A percentile compares a stretch with the other conserved stretches of the same genome.
phyloP scores from a whole-genome alignment of 441 rosid species.

The Euphorbia schlechtendalii region DNA sequence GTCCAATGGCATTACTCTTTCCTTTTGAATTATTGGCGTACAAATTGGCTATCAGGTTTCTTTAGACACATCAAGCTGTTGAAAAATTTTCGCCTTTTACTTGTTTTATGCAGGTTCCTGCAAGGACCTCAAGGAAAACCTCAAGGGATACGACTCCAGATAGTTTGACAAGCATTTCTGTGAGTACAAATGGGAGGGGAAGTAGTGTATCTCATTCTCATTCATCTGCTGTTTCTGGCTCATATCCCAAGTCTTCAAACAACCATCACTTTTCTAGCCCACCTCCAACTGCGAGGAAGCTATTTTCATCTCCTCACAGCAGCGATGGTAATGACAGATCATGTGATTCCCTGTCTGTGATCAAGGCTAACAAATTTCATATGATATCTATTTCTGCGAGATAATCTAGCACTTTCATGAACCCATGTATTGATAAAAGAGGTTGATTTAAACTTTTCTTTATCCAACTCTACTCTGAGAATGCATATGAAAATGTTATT shows the following conservation, averaged over 20 bases:
- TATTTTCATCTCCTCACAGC: constrained; percentile 41
- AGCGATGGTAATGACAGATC: constrained; percentile 23
- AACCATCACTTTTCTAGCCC: constrained; percentile 28
- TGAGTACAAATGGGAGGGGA: constrained; percentile 48
- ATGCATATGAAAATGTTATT: not conserved
- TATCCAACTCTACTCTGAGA: not conserved
- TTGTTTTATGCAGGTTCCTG: constrained; percentile 35
- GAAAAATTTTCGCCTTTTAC: not conserved
- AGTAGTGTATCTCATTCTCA: constrained; percentile 41
- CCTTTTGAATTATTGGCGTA: not conserved
- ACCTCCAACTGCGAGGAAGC: constrained; percentile 39
- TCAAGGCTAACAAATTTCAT: not conserved
- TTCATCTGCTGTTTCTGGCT: constrained; percentile 25
- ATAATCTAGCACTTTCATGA: not conserved
- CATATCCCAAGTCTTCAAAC: constrained; percentile 33
- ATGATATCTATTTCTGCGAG: not conserved
- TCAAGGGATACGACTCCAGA: constrained; percentile 47
- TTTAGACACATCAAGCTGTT: not conserved
- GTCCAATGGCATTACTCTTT: not conserved
- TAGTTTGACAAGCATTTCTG: constrained; percentile 43
- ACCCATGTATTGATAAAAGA: too few relatives aligned
- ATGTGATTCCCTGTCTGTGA: not conserved
- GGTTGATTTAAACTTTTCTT: not conserved
- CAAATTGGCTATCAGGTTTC: not conserved
- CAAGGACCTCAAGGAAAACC: constrained; percentile 42